Evolutionary conservation across 1,139 yeast species (phyloP).

Genomic region (Protomyces pachydermus): DNA sequence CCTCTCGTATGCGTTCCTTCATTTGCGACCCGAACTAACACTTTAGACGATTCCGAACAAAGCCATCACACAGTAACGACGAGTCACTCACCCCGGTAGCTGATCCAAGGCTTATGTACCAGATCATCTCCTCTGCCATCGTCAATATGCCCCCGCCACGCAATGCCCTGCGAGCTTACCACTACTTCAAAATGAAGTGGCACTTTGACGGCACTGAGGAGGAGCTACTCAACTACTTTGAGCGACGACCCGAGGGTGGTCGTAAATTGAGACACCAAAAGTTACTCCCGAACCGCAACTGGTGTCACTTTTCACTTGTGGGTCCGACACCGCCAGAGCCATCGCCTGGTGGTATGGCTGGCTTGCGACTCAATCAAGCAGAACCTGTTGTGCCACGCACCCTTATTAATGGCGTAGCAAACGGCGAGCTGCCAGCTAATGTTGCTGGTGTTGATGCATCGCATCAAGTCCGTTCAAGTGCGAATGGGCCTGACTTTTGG

Average conservation of each 20-base stretch:
- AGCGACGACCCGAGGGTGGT: conserved; percentile 25
- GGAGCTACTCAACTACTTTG: conserved; percentile 14
- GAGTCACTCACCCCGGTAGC: conserved; percentile 29
- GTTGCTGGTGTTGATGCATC: conserved; percentile 1
- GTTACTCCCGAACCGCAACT: conserved; percentile 18
- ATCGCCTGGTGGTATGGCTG: not conserved
- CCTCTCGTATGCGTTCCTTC: conserved; percentile 46
- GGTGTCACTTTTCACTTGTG: conserved; percentile 18
- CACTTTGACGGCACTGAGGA: conserved; percentile 16
- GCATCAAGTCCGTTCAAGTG: not conserved
- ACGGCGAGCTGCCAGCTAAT: conserved; percentile 1
- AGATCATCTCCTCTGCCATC: conserved; percentile 82
- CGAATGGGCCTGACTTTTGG: conserved; percentile 21
- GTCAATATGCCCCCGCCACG: conserved; percentile 90
- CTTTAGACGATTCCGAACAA: conserved; percentile 52
- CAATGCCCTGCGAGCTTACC: conserved; percentile 56
- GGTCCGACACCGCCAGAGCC: not conserved
- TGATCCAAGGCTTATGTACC: conserved; percentile 59
- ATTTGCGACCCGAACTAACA: too few species aligned
- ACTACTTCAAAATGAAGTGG: conserved; percentile 20
- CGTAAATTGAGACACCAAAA: conserved; percentile 18
- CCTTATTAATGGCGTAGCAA: conserved; percentile 6
- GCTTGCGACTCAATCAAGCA: not conserved
- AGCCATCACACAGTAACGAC: conserved; percentile 25
- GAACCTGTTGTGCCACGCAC: not conserved